A percentile compares a stretch with the other conserved stretches of the same genome.
Evolutionary conservation across 1,284 basidiomycete genomes (phyloP).

Genomic region (Pseudozyma hubeiensis): DNA sequence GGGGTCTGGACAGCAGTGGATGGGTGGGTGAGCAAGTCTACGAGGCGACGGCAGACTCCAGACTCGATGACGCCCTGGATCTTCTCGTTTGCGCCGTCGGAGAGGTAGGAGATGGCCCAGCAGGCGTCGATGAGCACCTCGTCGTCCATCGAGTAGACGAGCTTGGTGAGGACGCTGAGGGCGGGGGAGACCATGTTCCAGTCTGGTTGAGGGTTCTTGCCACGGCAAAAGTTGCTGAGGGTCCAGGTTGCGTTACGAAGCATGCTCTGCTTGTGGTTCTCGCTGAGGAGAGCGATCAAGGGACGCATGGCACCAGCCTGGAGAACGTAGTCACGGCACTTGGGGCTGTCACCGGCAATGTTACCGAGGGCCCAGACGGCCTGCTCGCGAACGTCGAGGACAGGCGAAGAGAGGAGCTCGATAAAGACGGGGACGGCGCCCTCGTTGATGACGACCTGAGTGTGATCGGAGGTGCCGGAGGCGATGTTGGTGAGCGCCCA

Average conservation of each 20-base stretch:
- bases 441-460: constrained; percentile 94
- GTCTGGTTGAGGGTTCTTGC: constrained; percentile 68
- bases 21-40: constrained; percentile 93
- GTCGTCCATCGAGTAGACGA: constrained; percentile 99
- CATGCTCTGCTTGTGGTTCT: constrained; percentile 69
- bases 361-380: constrained; percentile 69
- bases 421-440: constrained; percentile 98
- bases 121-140: constrained; percentile 99
- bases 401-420: constrained; percentile 68
- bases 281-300: constrained; percentile 64
- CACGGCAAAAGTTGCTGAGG: constrained; percentile 68
- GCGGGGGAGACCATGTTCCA: constrained; percentile 81
- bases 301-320: constrained; percentile 64
- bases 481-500: constrained; percentile 99
- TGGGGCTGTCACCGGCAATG: constrained; percentile 68
- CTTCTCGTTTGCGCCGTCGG: constrained; percentile 99
- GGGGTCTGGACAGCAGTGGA: constrained; percentile 99
- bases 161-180: constrained; percentile 92
- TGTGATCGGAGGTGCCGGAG: constrained; percentile 97
- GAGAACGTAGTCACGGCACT: constrained; percentile 67
- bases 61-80: constrained; percentile 99
- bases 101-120: constrained; percentile 99
- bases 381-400: constrained; percentile 68
- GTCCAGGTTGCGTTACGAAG: constrained; percentile 69
- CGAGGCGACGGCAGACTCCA: constrained; percentile 95